phyloP scores from a whole-genome alignment of 2,329 filamentous ascomycete species.

The Hawksworthiomyces lignivorus region DNA sequence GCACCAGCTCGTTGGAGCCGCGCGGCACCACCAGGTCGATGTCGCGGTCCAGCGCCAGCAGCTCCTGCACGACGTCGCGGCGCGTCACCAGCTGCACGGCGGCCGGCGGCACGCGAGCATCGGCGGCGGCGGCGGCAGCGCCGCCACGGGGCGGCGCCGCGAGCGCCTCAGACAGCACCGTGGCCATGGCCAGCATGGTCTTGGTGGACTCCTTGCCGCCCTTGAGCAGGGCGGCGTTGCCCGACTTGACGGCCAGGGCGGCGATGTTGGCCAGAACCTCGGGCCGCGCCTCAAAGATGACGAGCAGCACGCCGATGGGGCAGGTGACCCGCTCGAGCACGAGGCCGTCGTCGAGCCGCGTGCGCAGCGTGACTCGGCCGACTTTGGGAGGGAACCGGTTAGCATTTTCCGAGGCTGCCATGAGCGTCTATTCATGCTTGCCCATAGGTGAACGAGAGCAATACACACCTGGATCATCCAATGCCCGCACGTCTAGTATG shows the following conservation, averaged over 20 bases:
- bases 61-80: conserved; percentile 77
- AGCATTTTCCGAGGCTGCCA: no score
- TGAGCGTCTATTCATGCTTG: no score
- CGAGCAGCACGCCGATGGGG: conserved; percentile 93
- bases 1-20: conserved; percentile 82
- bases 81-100: conserved; percentile 93
- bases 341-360: conserved; percentile 77
- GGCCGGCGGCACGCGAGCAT: conserved; percentile 75
- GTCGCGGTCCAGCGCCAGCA: conserved; percentile 76
- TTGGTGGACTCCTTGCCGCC: conserved; percentile 93
- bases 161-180: conserved; percentile 73
- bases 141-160: conserved; percentile 73
- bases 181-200: conserved; percentile 88
- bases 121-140: no score
- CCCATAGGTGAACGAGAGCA: not conserved
- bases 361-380: conserved; percentile 75
- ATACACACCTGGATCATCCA: conserved; percentile 74
- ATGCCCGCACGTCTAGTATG: conserved; percentile 75
- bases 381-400: conserved; percentile 43
- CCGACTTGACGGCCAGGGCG: conserved; percentile 90
- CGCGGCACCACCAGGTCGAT: conserved; percentile 95
- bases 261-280: conserved; percentile 99
- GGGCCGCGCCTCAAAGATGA: conserved; percentile 96
- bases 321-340: conserved; percentile 82
- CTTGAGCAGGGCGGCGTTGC: conserved; percentile 94